Evolutionary conservation across 495 filamentous ascomycete genomes (phyloP), one percentile per base, ranked within the genome.

Genomic region (Aspergillus bridgeri): DNA sequence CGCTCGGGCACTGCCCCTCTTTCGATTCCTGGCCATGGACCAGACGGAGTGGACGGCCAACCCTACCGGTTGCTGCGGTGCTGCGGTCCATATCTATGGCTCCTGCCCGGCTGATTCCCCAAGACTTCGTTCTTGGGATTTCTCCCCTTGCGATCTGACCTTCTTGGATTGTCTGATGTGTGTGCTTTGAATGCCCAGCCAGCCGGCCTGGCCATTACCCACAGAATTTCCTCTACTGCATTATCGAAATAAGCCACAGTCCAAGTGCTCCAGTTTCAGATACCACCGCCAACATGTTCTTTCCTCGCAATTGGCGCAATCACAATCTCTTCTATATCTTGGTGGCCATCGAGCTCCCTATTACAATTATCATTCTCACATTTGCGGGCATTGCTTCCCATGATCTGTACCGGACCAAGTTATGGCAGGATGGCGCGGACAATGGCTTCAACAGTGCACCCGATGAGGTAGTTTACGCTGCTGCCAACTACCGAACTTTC

Each of bases 371-470:
- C 17, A 75, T 85, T 20, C 79, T 97, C 45, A 86, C 90, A 18
- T 78, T 97, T 58, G 92, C 89, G 58, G 91, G 88, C 51, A 85
- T 97, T 60, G 87, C 90, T 53, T 83, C 85, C 22, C 90, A 91
- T 53, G 81, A 96, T 71, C 72, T 86, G 48, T 96, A 90, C 68
- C 84, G 89, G 20, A 88, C 89, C 6, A 81, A 79, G 53, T 72
- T 96, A 65, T 97, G 92, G 92, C 78, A 85, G 63, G 86, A 94
- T 66, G 92, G 92, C 48, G 80, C 78, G 48, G 79, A 90, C 45
- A 83, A 90, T 64, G 85, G 87, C 50, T 92, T 90, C 81, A 96
- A 96, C 72, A 94, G 90, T 60, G 82, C 84, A 57, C 92, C 92
- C 20, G 78, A 77, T 42, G 79, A 86, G 62, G 77, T 87, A 6